phyloP scores from a whole-genome alignment of 352 stramenopile genomes.

The Pythium biforme region DNA sequence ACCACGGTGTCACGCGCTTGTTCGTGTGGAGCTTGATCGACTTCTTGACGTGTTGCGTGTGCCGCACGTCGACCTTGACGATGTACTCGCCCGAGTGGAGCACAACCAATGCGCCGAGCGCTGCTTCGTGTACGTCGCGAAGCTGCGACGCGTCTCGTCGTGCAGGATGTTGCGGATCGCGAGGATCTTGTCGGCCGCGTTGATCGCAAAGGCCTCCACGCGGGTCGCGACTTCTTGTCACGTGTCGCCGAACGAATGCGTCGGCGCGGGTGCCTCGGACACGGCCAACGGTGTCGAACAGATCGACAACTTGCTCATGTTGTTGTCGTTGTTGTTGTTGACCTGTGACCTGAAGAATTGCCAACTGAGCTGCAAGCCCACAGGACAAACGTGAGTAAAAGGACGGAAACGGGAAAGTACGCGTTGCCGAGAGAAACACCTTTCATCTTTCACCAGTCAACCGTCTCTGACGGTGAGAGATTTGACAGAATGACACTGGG shows the following conservation, averaged over 20 bases:
- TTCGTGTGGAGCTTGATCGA: constrained; percentile 4
- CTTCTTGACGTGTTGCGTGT: not conserved
- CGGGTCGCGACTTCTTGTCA: constrained; percentile 14
- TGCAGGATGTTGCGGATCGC: constrained; percentile 3
- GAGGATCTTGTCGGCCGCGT: not conserved
- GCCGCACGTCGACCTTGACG: not conserved
- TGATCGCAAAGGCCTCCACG: constrained; percentile 6
- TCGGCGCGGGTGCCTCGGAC: not conserved
- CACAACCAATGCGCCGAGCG: not conserved
- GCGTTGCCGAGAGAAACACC: too few species aligned
- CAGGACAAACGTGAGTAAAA: too few species aligned
- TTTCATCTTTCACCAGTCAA: too few species aligned
- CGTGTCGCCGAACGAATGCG: not conserved
- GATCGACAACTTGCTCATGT: not conserved
- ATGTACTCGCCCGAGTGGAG: constrained; percentile 6
- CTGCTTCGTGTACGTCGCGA: not conserved
- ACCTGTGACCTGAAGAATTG: too few species aligned
- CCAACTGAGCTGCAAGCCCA: too few species aligned
- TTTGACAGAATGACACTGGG: too few species aligned
- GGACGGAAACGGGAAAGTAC: too few species aligned
- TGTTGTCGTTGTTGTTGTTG: not conserved
- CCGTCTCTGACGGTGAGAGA: too few species aligned
- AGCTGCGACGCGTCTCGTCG: not conserved
- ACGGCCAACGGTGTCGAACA: not conserved
- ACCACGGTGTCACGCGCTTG: constrained; percentile 10